phyloP scores from a whole-genome alignment of 768 basidiomycete genomes.

The Mycena alexandri region DNA sequence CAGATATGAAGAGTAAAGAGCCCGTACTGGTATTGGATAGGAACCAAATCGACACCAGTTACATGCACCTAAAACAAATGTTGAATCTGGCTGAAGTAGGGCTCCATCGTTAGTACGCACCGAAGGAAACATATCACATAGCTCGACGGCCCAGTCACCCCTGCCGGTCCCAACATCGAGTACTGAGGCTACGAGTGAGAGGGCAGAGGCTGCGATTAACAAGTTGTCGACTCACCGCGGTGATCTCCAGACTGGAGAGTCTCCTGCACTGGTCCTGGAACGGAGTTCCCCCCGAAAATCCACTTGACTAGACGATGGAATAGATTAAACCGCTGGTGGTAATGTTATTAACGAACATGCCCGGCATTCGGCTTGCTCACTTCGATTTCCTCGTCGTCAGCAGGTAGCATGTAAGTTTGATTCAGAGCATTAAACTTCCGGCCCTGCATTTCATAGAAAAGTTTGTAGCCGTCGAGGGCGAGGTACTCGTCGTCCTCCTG shows the following conservation, averaged over 20 bases:
- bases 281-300: slow-evolving; percentile 70
- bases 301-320: slow-evolving; percentile 78
- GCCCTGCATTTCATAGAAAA: slow-evolving; percentile 66
- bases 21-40: slow-evolving; percentile 20
- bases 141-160: slow-evolving; percentile 65
- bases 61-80: slow-evolving; percentile 5
- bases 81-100: slow-evolving; percentile 13
- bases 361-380: slow-evolving; percentile 47
- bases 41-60: slow-evolving; percentile 22
- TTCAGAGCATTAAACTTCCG: slow-evolving; percentile 70
- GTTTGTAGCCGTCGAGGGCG: slow-evolving; percentile 57
- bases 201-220: background rate
- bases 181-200: slow-evolving; percentile 51
- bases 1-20: background rate
- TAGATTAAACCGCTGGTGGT: slow-evolving; percentile 67
- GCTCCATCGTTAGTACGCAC: slow-evolving; percentile 5
- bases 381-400: slow-evolving; percentile 74
- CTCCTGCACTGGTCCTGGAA: slow-evolving; percentile 75
- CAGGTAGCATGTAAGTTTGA: slow-evolving; percentile 70
- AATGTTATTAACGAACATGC: slow-evolving; percentile 15
- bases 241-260: slow-evolving; percentile 65
- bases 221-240: slow-evolving; percentile 49
- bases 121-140: slow-evolving; percentile 19
- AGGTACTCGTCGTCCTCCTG: slow-evolving; percentile 18
- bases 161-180: slow-evolving; percentile 80